Percentiles rank a stretch among this genome's conserved stretches.
These are phyloP conservation scores for Phoenix roebelenii DNA, from an alignment of 176 grass and related monocot species.

Conservation along the genomic window DNA sequence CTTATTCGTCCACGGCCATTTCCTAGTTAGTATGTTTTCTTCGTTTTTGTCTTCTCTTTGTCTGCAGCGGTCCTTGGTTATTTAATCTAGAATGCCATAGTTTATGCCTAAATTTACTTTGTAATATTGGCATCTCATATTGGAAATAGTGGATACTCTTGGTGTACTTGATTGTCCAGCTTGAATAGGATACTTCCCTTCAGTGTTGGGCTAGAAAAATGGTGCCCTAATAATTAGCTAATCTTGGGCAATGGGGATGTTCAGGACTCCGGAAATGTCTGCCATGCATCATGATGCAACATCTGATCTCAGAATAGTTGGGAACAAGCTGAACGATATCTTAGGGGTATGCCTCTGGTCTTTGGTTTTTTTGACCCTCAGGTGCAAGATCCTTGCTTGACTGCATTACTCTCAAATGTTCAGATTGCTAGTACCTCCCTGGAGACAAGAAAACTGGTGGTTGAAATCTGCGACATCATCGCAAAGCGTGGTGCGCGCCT, in stretches of 20 bases:
- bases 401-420: neutral
- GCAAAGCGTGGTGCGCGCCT: slow-evolving; percentile 1
- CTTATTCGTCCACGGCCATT: neutral
- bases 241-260: neutral
- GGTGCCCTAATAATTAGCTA: no score
- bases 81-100: neutral
- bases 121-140: no score
- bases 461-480: slow-evolving; percentile 4
- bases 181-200: no score
- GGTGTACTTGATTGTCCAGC: no score
- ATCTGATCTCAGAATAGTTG: slow-evolving; percentile 2
- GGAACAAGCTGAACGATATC: slow-evolving; percentile 2
- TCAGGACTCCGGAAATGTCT: neutral
- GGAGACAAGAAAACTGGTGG: slow-evolving; percentile 4
- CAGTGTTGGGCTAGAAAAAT: no score
- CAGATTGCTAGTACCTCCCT: neutral
- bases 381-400: no score
- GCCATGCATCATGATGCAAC: slow-evolving; percentile 7
- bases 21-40: neutral
- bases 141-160: no score
- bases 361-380: no score
- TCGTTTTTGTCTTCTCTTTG: no score
- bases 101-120: no score
- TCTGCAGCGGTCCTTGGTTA: neutral
- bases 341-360: slow-evolving; percentile 2